Conservation (phyloP, 2,329 filamentous ascomycete species). For the Colletotrichum sp. region DNA sequence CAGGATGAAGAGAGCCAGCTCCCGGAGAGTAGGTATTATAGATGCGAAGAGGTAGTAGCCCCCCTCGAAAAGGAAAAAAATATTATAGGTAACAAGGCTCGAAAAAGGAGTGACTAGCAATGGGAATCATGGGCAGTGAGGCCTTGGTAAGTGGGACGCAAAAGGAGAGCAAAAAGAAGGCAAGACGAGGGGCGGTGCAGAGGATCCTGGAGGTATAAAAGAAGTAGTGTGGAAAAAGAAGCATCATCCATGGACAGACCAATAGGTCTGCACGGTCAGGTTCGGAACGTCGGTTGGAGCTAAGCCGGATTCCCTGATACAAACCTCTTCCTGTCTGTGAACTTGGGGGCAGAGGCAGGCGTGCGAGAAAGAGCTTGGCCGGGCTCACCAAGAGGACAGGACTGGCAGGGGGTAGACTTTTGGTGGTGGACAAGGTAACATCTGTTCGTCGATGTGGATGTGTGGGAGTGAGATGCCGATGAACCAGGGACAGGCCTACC, state of each 20-base stretch:
- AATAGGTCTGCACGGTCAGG: constrained; percentile 47
- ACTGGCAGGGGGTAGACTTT: constrained; percentile 20
- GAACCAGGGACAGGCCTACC: constrained; percentile 31
- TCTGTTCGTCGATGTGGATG: constrained; percentile 45
- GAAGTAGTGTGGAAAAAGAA: constrained; percentile 48
- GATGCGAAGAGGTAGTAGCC: constrained; percentile 45
- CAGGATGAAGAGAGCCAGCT: constrained; percentile 59
- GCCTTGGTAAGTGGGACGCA: constrained; percentile 45
- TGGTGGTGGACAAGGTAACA: constrained; percentile 37
- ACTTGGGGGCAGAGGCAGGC: constrained; percentile 27
- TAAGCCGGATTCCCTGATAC: constrained; percentile 56
- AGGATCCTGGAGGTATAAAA: constrained; percentile 57
- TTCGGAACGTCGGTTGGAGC: constrained; percentile 57
- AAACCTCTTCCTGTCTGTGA: constrained; percentile 39
- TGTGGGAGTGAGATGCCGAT: constrained; percentile 34
- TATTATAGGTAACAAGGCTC: constrained; percentile 32
- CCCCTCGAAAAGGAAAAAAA: constrained; percentile 17
- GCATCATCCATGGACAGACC: constrained; percentile 41
- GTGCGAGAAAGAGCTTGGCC: constrained; percentile 24
- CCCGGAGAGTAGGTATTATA: constrained; percentile 43
- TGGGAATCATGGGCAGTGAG: constrained; percentile 39
- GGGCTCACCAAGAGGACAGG: constrained; percentile 17
- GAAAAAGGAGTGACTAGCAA: constrained; percentile 58
- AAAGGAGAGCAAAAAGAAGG: constrained; percentile 43
- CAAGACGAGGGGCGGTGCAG: constrained; percentile 53